Conservation (phyloP, 768 basidiomycete species). For the Suillus decipiens region DNA sequence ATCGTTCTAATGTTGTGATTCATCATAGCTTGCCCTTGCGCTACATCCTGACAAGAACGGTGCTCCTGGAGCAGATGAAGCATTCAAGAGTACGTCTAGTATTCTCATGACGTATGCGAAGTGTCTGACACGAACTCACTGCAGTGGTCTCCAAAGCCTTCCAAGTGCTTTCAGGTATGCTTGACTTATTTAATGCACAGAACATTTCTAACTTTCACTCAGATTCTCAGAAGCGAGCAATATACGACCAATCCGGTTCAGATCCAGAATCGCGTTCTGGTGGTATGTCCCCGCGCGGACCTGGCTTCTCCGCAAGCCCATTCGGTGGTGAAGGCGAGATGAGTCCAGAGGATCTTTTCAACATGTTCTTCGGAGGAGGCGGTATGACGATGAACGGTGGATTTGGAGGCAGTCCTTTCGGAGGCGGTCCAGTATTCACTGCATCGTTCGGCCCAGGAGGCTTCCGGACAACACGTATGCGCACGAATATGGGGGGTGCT, state of each 20-base stretch:
- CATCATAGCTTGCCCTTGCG: constrained; percentile 74
- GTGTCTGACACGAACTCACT: constrained; percentile 10
- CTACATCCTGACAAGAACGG: constrained; percentile 94
- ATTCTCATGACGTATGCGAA: background rate
- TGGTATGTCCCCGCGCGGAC: constrained; percentile 61
- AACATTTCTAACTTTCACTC: constrained; percentile 10
- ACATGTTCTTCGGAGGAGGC: constrained; percentile 95
- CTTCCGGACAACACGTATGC: constrained; percentile 69
- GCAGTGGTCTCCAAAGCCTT: constrained; percentile 98
- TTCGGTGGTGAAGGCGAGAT: constrained; percentile 76
- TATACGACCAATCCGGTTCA: constrained; percentile 79
- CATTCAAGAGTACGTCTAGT: constrained; percentile 83
- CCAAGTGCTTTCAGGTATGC: constrained; percentile 81
- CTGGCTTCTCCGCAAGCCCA: constrained; percentile 50
- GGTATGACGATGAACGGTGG: constrained; percentile 44
- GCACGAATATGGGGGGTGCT: constrained; percentile 40
- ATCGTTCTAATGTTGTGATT: constrained; percentile 14
- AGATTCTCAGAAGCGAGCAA: constrained; percentile 90
- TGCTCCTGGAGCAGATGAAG: constrained; percentile 97
- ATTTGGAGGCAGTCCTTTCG: constrained; percentile 55
- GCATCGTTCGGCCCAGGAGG: constrained; percentile 81
- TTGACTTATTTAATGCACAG: background rate
- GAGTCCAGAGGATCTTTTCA: constrained; percentile 95
- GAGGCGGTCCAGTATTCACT: constrained; percentile 60
- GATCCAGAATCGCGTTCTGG: constrained; percentile 86